Evolutionary conservation across 2,329 filamentous ascomycete genomes (phyloP).

Genomic region (Aschersonia sp.): DNA sequence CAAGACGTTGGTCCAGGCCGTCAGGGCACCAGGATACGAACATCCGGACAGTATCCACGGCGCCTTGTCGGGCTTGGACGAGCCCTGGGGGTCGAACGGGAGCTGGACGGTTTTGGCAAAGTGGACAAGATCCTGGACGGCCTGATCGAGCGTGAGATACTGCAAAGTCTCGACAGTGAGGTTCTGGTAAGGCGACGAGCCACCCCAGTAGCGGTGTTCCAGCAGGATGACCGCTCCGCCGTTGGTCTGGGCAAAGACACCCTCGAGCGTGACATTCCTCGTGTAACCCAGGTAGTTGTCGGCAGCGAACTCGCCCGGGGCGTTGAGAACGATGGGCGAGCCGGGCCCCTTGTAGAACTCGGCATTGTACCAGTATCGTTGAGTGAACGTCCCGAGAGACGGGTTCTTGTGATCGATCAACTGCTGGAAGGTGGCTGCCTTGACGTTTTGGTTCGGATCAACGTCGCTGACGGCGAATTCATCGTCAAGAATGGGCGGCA

Average conservation of each 20-base stretch:
- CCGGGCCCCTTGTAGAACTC: constrained; percentile 59
- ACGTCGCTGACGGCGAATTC: not conserved
- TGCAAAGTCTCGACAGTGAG: constrained; percentile 52
- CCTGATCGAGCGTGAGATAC: constrained; percentile 66
- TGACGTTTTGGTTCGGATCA: not conserved
- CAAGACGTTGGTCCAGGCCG: constrained; percentile 53
- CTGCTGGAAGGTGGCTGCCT: constrained; percentile 28
- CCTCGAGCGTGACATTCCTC: constrained; percentile 56
- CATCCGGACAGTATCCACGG: constrained; percentile 67
- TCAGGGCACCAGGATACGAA: constrained; percentile 64
- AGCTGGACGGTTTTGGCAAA: constrained; percentile 60
- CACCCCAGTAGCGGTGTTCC: constrained; percentile 74
- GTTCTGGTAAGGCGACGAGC: constrained; percentile 50
- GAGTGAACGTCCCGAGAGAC: constrained; percentile 43
- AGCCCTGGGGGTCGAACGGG: constrained; percentile 45
- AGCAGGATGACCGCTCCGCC: constrained; percentile 61
- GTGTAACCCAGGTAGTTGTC: constrained; percentile 45
- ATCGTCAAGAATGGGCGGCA: not conserved
- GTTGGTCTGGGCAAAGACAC: constrained; percentile 49
- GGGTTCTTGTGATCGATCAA: constrained; percentile 43
- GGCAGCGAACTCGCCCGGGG: constrained; percentile 49
- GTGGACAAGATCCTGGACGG: constrained; percentile 60
- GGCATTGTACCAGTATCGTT: constrained; percentile 71
- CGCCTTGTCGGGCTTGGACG: constrained; percentile 47
- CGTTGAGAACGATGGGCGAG: constrained; percentile 59